phyloP scores from a whole-genome alignment of 177 flowering plant genomes.

The Vitis hybrid region DNA sequence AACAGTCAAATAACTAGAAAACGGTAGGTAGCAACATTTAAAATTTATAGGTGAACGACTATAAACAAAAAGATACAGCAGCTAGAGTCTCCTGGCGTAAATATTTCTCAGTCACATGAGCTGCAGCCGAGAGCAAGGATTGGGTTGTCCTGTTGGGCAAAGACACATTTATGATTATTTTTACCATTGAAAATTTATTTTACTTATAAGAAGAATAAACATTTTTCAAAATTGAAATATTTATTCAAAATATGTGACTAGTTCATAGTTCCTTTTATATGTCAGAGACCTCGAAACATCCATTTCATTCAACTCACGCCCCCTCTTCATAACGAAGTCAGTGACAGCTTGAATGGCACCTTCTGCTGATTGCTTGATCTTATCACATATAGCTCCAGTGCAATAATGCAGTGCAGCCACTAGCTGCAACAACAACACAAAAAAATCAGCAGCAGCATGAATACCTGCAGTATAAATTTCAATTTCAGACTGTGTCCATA shows the following conservation, averaged over 20 bases:
- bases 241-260: not conserved
- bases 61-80: constrained; percentile 75
- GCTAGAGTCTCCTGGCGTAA: constrained; percentile 83
- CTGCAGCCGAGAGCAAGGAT: constrained; percentile 75
- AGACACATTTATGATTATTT: constrained; percentile 11
- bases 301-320: constrained; percentile 69
- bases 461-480: not conserved
- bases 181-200: not conserved
- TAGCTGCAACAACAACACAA: constrained; percentile 47
- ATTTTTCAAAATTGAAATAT: not conserved
- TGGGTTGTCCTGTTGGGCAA: constrained; percentile 73
- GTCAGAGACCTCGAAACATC: constrained; percentile 76
- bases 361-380: constrained; percentile 88
- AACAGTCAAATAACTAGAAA: not conserved
- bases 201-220: not conserved
- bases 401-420: constrained; percentile 70
- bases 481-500: not conserved
- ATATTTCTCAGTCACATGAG: constrained; percentile 73
- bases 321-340: constrained; percentile 79
- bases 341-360: constrained; percentile 85
- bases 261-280: not conserved
- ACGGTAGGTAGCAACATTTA: not conserved
- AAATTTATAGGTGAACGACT: not conserved
- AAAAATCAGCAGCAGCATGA: constrained; percentile 13
- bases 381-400: constrained; percentile 81